Evolutionary conservation across 352 stramenopile genomes (phyloP).

Genomic region (Phytophthora multivora): DNA sequence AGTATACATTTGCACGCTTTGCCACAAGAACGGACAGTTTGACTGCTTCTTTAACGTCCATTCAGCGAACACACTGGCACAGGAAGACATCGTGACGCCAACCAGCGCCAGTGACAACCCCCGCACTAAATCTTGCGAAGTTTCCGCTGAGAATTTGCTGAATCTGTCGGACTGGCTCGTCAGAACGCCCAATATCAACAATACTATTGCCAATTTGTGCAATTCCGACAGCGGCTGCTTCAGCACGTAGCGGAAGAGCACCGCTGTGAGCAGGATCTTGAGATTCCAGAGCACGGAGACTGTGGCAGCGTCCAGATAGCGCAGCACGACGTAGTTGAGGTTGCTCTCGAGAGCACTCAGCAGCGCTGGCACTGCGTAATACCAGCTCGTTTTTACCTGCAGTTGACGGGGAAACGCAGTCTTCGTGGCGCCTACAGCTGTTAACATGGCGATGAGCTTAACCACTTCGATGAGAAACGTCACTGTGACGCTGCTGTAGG

Average conservation of each 20-base stretch:
- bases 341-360: constrained; percentile 89
- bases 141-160: constrained; percentile 4
- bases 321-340: constrained; percentile 84
- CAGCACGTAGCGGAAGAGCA: constrained; percentile 82
- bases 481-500: constrained; percentile 85
- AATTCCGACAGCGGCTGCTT: constrained; percentile 69
- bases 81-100: constrained; percentile 79
- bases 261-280: constrained; percentile 85
- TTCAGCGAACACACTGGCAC: constrained; percentile 85
- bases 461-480: constrained; percentile 85
- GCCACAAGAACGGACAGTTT: constrained; percentile 76
- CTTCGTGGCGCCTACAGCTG: constrained; percentile 42
- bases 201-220: constrained; percentile 69
- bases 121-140: constrained; percentile 33
- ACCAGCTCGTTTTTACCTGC: constrained; percentile 45
- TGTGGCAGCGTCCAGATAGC: constrained; percentile 82
- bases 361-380: constrained; percentile 76
- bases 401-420: constrained; percentile 36
- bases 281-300: constrained; percentile 89
- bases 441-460: constrained; percentile 59
- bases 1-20: constrained; percentile 78
- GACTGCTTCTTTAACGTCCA: constrained; percentile 82
- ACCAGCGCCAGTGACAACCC: constrained; percentile 65
- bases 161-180: constrained; percentile 75
- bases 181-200: constrained; percentile 81